Percentiles rank a stretch among this genome's conserved stretches.
phyloP scores from a whole-genome alignment of 2,329 filamentous ascomycete species.

The Scedosporium boydii region DNA sequence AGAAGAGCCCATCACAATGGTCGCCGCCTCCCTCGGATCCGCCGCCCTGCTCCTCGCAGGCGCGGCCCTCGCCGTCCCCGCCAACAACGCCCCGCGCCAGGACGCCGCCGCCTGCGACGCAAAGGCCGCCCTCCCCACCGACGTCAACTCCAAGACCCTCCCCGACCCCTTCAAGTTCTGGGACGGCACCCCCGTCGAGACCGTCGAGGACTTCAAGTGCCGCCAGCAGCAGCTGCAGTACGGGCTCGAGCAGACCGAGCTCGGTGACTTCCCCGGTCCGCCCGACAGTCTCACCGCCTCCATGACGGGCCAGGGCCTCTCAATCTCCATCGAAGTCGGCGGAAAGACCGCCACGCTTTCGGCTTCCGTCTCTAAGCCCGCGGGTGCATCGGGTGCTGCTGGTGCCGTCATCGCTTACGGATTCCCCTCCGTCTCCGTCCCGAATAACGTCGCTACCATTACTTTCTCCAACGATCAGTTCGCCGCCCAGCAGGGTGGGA shows the following conservation, averaged over 20 bases:
- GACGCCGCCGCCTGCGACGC: constrained; percentile 23
- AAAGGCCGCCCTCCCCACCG: constrained; percentile 20
- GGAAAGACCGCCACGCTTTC: constrained; percentile 22
- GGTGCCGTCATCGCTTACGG: constrained; percentile 51
- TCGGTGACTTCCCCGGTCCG: constrained; percentile 35
- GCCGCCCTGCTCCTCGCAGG: constrained; percentile 18
- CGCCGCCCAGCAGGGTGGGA: constrained; percentile 34
- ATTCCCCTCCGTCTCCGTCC: constrained; percentile 43
- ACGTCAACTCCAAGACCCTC: constrained; percentile 27
- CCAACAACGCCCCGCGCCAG: constrained; percentile 19
- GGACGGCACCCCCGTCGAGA: constrained; percentile 31
- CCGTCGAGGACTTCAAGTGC: constrained; percentile 36
- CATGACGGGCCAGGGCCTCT: constrained; percentile 28
- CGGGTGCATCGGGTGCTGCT: constrained; percentile 33
- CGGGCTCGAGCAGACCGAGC: constrained; percentile 39
- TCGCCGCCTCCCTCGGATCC: neutral
- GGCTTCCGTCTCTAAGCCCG: constrained; percentile 28
- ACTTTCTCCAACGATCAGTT: constrained; percentile 51
- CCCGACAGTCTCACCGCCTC: constrained; percentile 36
- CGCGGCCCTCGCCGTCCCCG: constrained; percentile 23
- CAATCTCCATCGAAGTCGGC: constrained; percentile 30
- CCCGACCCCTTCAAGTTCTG: constrained; percentile 38
- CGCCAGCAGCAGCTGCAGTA: constrained; percentile 37
- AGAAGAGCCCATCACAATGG: constrained; percentile 4
- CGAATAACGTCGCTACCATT: constrained; percentile 44